These are phyloP conservation scores for Sphaerulina populicola DNA, from an alignment of 2,329 filamentous ascomycete species.

Conservation along the genomic window DNA sequence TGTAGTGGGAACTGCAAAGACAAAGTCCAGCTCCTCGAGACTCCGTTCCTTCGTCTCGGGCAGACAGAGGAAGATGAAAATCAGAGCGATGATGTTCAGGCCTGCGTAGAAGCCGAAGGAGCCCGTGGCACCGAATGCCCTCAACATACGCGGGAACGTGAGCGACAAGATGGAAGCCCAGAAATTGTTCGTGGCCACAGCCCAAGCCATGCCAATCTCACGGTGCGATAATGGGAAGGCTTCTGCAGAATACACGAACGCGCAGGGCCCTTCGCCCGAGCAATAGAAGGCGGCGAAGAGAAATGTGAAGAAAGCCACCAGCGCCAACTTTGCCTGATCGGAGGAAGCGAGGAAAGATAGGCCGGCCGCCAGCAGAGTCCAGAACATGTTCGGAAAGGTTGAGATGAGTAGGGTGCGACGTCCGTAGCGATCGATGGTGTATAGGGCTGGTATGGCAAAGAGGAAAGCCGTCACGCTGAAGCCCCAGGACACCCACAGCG, in stretches of 20 bases:
- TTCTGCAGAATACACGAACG: constrained; percentile 31
- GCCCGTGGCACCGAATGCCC: constrained; percentile 43
- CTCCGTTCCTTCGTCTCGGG: constrained; percentile 41
- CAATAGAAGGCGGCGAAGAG: constrained; percentile 25
- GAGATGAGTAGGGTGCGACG: constrained; percentile 44
- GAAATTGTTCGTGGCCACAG: constrained; percentile 32
- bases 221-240: constrained; percentile 30
- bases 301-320: constrained; percentile 27
- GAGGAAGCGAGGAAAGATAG: constrained; percentile 43
- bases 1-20: constrained; percentile 31
- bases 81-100: constrained; percentile 52
- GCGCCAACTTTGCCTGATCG: constrained; percentile 29
- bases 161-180: constrained; percentile 45
- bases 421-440: constrained; percentile 44
- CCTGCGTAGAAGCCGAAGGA: constrained; percentile 54
- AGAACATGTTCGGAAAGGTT: constrained; percentile 46
- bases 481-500: constrained; percentile 50
- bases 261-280: constrained; percentile 27
- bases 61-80: constrained; percentile 55
- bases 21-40: constrained; percentile 42
- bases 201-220: constrained; percentile 28
- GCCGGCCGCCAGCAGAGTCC: constrained; percentile 42
- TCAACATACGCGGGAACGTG: constrained; percentile 43
- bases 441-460: constrained; percentile 52
- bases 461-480: constrained; percentile 53